Evolutionary conservation across 2,329 filamentous ascomycete genomes (phyloP), one percentile per base, ranked within the genome.

Genomic region (Metarhizium humberi): DNA sequence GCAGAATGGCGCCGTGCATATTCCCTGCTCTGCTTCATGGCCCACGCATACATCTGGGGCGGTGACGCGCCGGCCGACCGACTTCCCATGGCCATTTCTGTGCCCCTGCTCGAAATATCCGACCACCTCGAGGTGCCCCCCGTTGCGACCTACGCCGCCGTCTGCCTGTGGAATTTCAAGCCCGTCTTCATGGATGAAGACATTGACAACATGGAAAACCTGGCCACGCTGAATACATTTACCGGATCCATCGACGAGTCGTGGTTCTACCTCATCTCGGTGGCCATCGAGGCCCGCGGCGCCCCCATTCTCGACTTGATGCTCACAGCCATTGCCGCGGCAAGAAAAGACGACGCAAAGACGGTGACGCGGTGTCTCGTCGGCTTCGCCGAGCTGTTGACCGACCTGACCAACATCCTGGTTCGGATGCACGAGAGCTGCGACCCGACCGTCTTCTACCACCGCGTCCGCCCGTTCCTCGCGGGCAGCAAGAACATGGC

Each of bases 401-500:
- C 96, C 59, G 91, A 96, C 65, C 78, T 97, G 29, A 89, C 85
- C 50, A 77, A 77, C 2, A 73, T 97, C 32, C 77, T 99, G 32
- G 82, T 89, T 65, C 85, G 90, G 61, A 95, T 99, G 89, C 91
- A 97, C 68, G 94, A 97, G 69, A 89, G 86, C 65, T 99, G 94
- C 68, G 92, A 97, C 66, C 92, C 94, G 0, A 86, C 88, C 60
- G 87, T 96, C 55, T 99, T 99, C 73, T 99, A 96, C 71, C 84
- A 96, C 71, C 88, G 91, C 57, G 95, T 99, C 63, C 84, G 94
- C n/a, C 92, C 94, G 0, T 97, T 95, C 70, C 80, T 99, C 3
- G 92, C 94, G 6, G 94, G 94, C 14, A 94, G 91, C 69, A 96
- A 96, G 79, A 97, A 97, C 69, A 99, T 96, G 94, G 84, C 81